Evolutionary conservation across 495 filamentous ascomycete genomes (phyloP), one percentile per base, ranked within the genome.

Genomic region (Hypoxylon fragiforme): DNA sequence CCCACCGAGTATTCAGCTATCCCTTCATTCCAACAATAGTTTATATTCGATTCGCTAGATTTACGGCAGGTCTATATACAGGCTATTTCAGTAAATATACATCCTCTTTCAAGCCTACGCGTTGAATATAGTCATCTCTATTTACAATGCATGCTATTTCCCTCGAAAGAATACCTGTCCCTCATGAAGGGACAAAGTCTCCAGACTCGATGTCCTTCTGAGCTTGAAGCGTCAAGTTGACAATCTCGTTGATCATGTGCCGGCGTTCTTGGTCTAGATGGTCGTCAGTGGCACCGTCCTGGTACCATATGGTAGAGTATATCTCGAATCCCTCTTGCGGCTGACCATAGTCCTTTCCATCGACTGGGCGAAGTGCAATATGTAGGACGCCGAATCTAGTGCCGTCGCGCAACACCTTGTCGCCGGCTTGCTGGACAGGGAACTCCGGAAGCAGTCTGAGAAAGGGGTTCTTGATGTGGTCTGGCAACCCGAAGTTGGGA

Each of bases 221-320:
- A 9, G 62, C 59, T 34, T 66, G 51, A 16, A 63, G 44, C 0
- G 62, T 63, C 42, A 65, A 38, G 34, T 68, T 68, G 19, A 68
- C 55, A 21, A 68, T 60, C 46, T 65, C 62, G 11, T 60, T 61
- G 3, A 68, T 44, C 62, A 65, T 65, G 31, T 68, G 65, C 12
- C 58, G 53, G 36, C 58, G 40, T 53, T 65, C 62, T n/a, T 58
- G 38, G 0, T 58, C 56, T 1, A 65, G 30, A 9, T 63, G 54
- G 2, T 60, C 54, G 7, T 63, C 45, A n/a, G 20, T 15, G 13
- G 50, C 57, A 19, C 54, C 65, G 8, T 48, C 50, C 8, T 45
- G 55, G 20, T 65, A 68, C 65, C 62, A 68, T 34, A 68, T 59
- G 0, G 62, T 50, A 13, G 62, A 54, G 36, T 63, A 68, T 1